Evolutionary conservation across 768 basidiomycete species (phyloP).

Genomic region (Trichaptum fuscoviolaceum): DNA sequence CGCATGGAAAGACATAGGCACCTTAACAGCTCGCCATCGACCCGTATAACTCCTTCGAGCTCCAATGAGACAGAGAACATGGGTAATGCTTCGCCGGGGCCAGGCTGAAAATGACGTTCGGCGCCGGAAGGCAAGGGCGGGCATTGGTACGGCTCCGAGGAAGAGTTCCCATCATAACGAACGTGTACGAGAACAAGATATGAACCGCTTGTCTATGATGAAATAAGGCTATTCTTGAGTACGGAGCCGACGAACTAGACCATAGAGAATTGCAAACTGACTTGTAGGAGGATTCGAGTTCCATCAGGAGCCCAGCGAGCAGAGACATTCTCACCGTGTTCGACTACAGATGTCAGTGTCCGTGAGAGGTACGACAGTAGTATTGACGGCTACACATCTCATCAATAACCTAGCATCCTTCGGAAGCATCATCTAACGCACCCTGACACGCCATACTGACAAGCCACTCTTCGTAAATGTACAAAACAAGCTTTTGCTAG

Average conservation of each 20-base stretch:
- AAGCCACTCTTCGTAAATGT: slow-evolving; percentile 66
- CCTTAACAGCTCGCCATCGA: slow-evolving; percentile 74
- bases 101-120: slow-evolving; percentile 66
- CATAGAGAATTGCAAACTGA: slow-evolving; percentile 26
- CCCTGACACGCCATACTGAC: slow-evolving; percentile 78
- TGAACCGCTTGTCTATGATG: slow-evolving; percentile 66
- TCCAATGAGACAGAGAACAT: slow-evolving; percentile 63
- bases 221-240: slow-evolving; percentile 1
- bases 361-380: slow-evolving; percentile 70
- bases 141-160: slow-evolving; percentile 50
- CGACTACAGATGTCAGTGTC: slow-evolving; percentile 67
- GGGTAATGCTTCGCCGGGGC: slow-evolving; percentile 73
- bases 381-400: slow-evolving; percentile 54
- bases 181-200: slow-evolving; percentile 73
- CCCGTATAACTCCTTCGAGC: slow-evolving; percentile 77
- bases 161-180: slow-evolving; percentile 39
- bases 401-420: slow-evolving; percentile 4
- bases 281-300: slow-evolving; percentile 73
- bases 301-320: slow-evolving; percentile 85
- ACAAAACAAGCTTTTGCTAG: slow-evolving; percentile 74
- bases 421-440: slow-evolving; percentile 31
- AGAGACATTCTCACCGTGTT: slow-evolving; percentile 77
- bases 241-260: slow-evolving; percentile 4
- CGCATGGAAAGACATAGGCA: slow-evolving; percentile 22
- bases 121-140: slow-evolving; percentile 46